Evolutionary conservation across 768 basidiomycete genomes (phyloP).

Genomic region (Leccinum arenicola): DNA sequence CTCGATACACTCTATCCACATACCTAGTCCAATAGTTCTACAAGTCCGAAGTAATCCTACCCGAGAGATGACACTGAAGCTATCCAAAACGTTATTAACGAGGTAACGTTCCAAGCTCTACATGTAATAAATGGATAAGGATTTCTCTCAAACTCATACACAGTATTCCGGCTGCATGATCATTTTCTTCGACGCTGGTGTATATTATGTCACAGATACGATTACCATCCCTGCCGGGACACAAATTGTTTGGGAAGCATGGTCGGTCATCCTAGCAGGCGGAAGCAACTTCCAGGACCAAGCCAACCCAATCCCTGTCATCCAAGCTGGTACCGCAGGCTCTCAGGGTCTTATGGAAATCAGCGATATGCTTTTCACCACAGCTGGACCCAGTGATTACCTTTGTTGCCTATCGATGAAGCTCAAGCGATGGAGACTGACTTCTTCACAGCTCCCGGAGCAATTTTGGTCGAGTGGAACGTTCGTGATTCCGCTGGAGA

Average conservation of each 20-base stretch:
- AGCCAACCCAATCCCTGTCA: slow-evolving; percentile 37
- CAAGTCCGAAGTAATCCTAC: not conserved
- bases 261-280: slow-evolving; percentile 44
- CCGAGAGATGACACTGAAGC: slow-evolving; percentile 62
- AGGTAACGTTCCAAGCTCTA: slow-evolving; percentile 34
- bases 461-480: slow-evolving; percentile 56
- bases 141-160: not conserved
- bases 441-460: slow-evolving; percentile 36
- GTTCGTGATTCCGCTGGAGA: slow-evolving; percentile 50
- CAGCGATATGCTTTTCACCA: slow-evolving; percentile 59
- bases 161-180: slow-evolving; percentile 74
- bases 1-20: not conserved
- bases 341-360: slow-evolving; percentile 58
- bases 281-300: slow-evolving; percentile 41
- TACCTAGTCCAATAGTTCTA: not conserved
- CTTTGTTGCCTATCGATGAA: not conserved
- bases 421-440: not conserved
- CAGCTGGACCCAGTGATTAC: slow-evolving; percentile 43
- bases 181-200: slow-evolving; percentile 74
- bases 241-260: slow-evolving; percentile 50
- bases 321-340: slow-evolving; percentile 43
- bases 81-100: slow-evolving; percentile 53
- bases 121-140: too few relatives aligned
- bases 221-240: slow-evolving; percentile 46
- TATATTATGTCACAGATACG: slow-evolving; percentile 46